A percentile compares a stretch with the other conserved stretches of the same genome.
Evolutionary conservation across 2,329 filamentous ascomycete species (phyloP).

Genomic region (Exophiala lecanii-corni): DNA sequence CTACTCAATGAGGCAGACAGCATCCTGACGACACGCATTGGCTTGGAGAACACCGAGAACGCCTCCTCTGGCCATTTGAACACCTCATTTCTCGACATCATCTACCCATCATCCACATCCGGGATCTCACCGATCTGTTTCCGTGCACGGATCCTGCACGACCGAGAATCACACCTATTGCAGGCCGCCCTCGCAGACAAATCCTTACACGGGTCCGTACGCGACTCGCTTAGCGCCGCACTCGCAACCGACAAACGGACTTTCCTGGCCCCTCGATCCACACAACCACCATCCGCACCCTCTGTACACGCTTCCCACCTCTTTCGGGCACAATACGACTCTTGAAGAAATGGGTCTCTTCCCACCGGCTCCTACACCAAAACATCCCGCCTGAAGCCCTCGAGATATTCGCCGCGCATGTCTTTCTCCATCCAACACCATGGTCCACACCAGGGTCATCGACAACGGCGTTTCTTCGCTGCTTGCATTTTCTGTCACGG

Average conservation of each 20-base stretch:
- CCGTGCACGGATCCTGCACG: conserved; percentile 81
- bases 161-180: conserved; percentile 76
- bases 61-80: conserved; percentile 21
- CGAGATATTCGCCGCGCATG: conserved; percentile 73
- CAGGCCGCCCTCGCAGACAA: conserved; percentile 70
- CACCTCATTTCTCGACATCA: conserved; percentile 60
- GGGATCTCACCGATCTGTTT: conserved; percentile 59
- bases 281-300: conserved; percentile 72
- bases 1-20: conserved; percentile 62
- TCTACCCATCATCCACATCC: conserved; percentile 52
- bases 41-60: conserved; percentile 66
- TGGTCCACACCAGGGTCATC: conserved; percentile 73
- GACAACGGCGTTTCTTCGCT: conserved; percentile 74
- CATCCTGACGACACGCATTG: conserved; percentile 63
- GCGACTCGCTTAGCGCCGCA: conserved; percentile 65
- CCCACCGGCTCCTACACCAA: conserved; percentile 70
- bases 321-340: conserved; percentile 79
- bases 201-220: conserved; percentile 61
- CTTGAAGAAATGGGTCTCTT: conserved; percentile 82
- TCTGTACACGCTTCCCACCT: conserved; percentile 73
- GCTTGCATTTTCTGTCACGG: conserved; percentile 70
- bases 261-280: conserved; percentile 72
- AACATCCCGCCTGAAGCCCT: conserved; percentile 77
- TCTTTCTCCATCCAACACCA: conserved; percentile 76
- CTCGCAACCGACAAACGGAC: conserved; percentile 66